Conservation (phyloP, 164 flowering plant genomes). For the Sedum album region DNA sequence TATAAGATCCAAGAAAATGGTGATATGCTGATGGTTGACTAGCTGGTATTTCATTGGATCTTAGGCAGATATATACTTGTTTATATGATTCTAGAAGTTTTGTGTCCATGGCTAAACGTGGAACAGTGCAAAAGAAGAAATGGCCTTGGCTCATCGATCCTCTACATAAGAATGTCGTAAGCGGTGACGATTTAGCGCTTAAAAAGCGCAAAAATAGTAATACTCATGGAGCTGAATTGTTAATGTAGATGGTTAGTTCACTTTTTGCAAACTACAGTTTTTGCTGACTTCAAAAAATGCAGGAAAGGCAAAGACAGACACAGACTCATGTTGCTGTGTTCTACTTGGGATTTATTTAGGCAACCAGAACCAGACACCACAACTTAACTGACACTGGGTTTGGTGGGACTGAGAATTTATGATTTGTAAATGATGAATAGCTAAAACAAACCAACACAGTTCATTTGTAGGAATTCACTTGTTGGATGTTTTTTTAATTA, state of each 20-base stretch:
- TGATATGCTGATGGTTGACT: background rate
- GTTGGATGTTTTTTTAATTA: slow-evolving; percentile 37
- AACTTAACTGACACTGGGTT: too few relatives aligned
- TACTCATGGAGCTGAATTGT: background rate
- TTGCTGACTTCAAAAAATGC: slow-evolving; percentile 12
- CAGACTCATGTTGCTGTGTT: too few relatives aligned
- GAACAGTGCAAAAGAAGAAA: too few relatives aligned
- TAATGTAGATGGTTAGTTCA: background rate
- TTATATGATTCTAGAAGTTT: background rate
- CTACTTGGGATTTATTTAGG: too few relatives aligned
- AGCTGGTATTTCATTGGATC: background rate
- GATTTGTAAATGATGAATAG: too few relatives aligned
- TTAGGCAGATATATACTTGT: background rate
- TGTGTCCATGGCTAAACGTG: too few relatives aligned
- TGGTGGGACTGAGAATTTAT: too few relatives aligned
- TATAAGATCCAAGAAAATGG: background rate
- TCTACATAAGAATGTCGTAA: background rate
- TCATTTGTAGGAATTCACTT: too few relatives aligned
- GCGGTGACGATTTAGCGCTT: background rate
- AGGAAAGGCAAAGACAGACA: slow-evolving; percentile 30
- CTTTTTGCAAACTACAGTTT: background rate
- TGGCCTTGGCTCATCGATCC: background rate
- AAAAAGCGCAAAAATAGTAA: background rate
- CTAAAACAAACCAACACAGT: too few relatives aligned
- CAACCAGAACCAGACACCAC: too few relatives aligned